Evolutionary conservation across 257 asterid genomes (phyloP), one percentile per base, ranked within the genome.

Genomic region (Schizonepeta tenuifolia): DNA sequence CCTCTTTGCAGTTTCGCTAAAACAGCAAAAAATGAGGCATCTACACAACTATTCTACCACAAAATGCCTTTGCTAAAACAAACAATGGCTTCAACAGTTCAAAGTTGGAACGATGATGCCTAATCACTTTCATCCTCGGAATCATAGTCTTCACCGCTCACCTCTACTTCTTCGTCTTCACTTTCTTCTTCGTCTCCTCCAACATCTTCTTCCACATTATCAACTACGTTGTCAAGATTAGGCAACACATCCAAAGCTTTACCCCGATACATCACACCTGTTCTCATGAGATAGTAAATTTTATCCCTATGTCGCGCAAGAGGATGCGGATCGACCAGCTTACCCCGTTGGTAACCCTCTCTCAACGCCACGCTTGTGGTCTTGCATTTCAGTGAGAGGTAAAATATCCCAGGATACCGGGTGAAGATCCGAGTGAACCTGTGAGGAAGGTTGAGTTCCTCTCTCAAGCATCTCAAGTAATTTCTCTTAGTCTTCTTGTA

Each of bases 401-500:
- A 94, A 54, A 90, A 93, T 67, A 93, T 93, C 56, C 98, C 98
- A 0, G 98, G 99, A 65, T 91, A 94, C 71, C 99, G 90, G 0
- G 97, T 94, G 77, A 91, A 94, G 76, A 94, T 67, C 50, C 97
- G 74, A 36, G 99, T 94, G 67, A 91, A 94, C 85, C 75, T 94
- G 72, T 94, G 93, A 1, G 98, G 99, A 73, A 94, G 95, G 73
- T 87, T 83, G 68, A 91, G 54, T 38, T 91, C 96, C 77, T 91
- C 96, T 74, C 97, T 88, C 87, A 91, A 76, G 66, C 91, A 43
- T 88, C 97, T 87, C 81, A 94, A 71, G 84, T 91, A 89, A 80
- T 94, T 94, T 71, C 97, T 88, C 84, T 83, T 94, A 0, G 99
- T 94, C 79, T 91, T 94, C 90, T 89, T 89, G 87, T 91, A 83